phyloP scores from a whole-genome alignment of 768 basidiomycete species.

The Lactarius pseudohatsudake region DNA sequence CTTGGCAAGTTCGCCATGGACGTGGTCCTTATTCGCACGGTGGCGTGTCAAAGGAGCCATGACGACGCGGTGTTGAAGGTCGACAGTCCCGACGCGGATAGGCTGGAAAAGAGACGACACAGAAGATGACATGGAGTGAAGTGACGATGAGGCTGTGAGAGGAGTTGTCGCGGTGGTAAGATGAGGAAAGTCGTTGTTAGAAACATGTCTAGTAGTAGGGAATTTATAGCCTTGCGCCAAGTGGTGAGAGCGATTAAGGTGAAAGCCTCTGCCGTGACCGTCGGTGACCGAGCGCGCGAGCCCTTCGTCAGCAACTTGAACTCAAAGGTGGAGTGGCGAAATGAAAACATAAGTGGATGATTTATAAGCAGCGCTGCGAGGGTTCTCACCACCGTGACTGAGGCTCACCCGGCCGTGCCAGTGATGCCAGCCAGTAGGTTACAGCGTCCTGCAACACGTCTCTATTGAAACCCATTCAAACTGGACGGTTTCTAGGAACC shows the following conservation, averaged over 20 bases:
- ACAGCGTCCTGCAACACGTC: no score
- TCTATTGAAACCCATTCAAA: no score
- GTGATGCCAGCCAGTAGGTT: no score
- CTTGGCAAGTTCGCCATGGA: conserved; percentile 39
- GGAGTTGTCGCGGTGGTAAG: not conserved
- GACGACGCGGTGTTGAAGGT: conserved; percentile 51
- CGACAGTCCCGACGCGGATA: conserved; percentile 43
- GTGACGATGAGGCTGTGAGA: not conserved
- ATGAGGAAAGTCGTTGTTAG: not conserved
- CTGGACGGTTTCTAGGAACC: no score
- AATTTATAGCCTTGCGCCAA: not conserved
- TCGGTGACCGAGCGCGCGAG: no score
- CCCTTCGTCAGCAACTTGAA: no score
- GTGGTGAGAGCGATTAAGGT: not conserved
- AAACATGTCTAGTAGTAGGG: not conserved
- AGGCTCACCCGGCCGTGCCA: no score
- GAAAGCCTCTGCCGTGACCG: not conserved
- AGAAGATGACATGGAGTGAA: conserved; percentile 14
- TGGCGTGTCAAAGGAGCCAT: conserved; percentile 54
- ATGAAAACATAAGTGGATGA: no score
- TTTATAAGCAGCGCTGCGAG: no score
- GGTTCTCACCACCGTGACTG: no score
- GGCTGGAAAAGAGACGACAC: conserved; percentile 45
- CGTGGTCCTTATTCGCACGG: conserved; percentile 41
- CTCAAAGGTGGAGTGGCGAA: no score